Base-by-base conservation (phyloP, 441 rosid species). In the Gossypium trilobum region DNA sequence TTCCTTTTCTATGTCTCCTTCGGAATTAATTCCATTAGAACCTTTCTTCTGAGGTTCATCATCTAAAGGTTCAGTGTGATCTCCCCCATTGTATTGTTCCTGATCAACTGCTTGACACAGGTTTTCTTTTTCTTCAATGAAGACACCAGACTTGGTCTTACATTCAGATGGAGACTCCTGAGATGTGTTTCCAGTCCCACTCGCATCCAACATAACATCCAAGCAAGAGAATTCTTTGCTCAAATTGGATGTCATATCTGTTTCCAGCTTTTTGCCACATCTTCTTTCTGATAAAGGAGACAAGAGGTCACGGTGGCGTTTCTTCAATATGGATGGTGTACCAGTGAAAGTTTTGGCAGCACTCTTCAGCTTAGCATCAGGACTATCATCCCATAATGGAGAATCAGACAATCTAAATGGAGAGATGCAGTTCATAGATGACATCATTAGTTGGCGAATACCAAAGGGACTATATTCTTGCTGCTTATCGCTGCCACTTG, bases 381-480 rank as follows among this genome's bases (percentile, higher is more conserved):
- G 93, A 78, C 85, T 89, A 74, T 75, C 83, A 75, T 89, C 97
- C n/a, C 76, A 80, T 71, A 88, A 76, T 22, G 98, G 95, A 27
- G 99, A 92, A 74, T 87, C 97, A 95, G 98, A 91, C 81, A 92
- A 80, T 85, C 90, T 85, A 81, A 87, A 91, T 55, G 99, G 99
- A 77, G 96, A 85, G 59, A 88, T 82, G 79, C 95, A 91, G 80
- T 83, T 84, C 88, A 87, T 85, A 57, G 98, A 91, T 74, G 97
- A 88, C 86, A 89, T 85, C 97, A 90, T 89, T 71, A 92, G 77
- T 79, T 95, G 99, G 54, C 99, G 99, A 73, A 95, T 89, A 55
- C 99, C 99, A 61, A 95, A 89, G 67, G 99, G 99, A 78, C 99
- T 95, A 74, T 87, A 92, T 77, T 95, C 99, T 84, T 89, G 97